These are phyloP conservation scores for Quercus dentata DNA, from an alignment of 306 rosid genomes.

Conservation along the genomic window DNA sequence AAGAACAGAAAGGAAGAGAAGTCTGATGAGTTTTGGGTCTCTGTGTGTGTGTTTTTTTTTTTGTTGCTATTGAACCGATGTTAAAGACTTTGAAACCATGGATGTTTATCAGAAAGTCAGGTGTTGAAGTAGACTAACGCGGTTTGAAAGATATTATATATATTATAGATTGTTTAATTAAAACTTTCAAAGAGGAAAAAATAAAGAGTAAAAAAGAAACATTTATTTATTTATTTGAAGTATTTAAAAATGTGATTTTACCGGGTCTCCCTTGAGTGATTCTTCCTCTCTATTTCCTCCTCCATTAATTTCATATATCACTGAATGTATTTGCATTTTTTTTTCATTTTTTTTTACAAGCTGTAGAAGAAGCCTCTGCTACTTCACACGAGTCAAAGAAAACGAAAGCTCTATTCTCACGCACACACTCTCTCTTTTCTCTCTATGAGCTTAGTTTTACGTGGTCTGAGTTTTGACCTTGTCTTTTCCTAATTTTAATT, in stretches of 20 bases:
- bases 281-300: slow-evolving; percentile 31
- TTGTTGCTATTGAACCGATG: slow-evolving; percentile 20
- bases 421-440: neutral
- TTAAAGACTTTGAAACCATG: slow-evolving; percentile 32
- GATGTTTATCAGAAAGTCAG: no score
- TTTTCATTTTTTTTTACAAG: neutral
- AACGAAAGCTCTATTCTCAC: neutral
- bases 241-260: neutral
- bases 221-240: neutral
- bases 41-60: neutral
- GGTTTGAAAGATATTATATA: slow-evolving; percentile 35
- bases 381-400: neutral
- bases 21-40: neutral
- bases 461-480: slow-evolving; percentile 33
- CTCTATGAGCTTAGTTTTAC: neutral
- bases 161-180: neutral
- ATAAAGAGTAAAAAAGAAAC: neutral
- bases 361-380: neutral
- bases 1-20: slow-evolving; percentile 3
- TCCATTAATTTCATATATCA: neutral
- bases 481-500: neutral
- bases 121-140: slow-evolving; percentile 45
- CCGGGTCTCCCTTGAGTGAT: slow-evolving; percentile 26
- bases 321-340: neutral
- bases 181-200: neutral